These are phyloP conservation scores for Xylaria sp. DNA, from an alignment of 2,329 filamentous ascomycete species.

Conservation along the genomic window DNA sequence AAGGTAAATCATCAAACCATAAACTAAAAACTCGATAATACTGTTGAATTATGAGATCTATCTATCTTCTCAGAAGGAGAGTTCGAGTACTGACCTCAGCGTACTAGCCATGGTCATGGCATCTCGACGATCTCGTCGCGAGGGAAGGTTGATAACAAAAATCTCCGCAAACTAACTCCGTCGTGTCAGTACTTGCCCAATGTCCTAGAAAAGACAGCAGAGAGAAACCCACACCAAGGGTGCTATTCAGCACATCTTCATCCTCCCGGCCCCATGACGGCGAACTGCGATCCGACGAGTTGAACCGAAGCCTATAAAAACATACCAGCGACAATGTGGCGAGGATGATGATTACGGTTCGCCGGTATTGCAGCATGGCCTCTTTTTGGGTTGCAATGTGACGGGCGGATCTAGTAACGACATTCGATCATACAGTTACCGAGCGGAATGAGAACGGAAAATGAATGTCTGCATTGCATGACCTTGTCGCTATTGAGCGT, in stretches of 20 bases:
- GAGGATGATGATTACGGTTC: not conserved
- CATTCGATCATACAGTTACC: not conserved
- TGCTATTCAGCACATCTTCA: slow-evolving; percentile 36
- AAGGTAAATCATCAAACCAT: not conserved
- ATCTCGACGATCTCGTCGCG: slow-evolving; percentile 62
- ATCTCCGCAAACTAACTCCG: slow-evolving; percentile 60
- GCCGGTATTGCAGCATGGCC: slow-evolving; percentile 24
- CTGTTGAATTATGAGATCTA: slow-evolving; percentile 48
- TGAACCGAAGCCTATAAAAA: not conserved
- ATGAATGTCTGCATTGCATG: not conserved
- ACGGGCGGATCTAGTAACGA: not conserved
- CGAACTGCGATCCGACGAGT: not conserved
- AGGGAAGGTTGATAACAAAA: slow-evolving; percentile 62
- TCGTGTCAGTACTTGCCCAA: not conserved
- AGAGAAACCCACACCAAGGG: slow-evolving; percentile 38
- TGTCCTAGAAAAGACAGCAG: not conserved
- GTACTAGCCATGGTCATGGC: slow-evolving; percentile 59
- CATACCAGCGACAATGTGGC: slow-evolving; percentile 10
- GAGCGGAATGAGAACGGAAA: not conserved
- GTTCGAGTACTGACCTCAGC: slow-evolving; percentile 52
- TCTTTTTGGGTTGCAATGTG: not conserved
- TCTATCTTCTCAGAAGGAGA: slow-evolving; percentile 58
- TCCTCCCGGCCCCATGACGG: slow-evolving; percentile 4
- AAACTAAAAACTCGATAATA: not conserved
- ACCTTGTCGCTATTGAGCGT: not conserved